Evolutionary conservation across 1,284 basidiomycete genomes (phyloP).

Genomic region (Moesziomyces sp.): DNA sequence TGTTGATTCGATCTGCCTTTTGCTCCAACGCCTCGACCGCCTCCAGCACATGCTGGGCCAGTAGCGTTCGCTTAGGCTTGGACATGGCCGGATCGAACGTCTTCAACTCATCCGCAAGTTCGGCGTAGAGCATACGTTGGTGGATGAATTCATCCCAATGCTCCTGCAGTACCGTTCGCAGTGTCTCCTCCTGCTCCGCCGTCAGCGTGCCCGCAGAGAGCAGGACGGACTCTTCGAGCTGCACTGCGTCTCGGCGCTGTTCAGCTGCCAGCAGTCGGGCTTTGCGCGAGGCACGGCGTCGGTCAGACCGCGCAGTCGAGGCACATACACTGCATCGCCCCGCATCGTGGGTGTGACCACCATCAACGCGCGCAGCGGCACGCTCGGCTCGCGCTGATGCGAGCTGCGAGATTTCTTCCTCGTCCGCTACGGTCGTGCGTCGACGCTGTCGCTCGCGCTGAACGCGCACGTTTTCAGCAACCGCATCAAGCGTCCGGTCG

Average conservation of each 20-base stretch:
- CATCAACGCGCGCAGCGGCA: slow-evolving; percentile 14
- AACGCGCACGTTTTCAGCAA: slow-evolving; percentile 33
- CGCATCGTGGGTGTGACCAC: slow-evolving; percentile 22
- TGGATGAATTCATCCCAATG: slow-evolving; percentile 65
- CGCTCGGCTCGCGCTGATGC: slow-evolving; percentile 31
- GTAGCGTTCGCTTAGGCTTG: slow-evolving; percentile 47
- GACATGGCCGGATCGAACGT: slow-evolving; percentile 55
- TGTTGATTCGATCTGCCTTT: slow-evolving; percentile 59
- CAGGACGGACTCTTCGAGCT: slow-evolving; percentile 40
- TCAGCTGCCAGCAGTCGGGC: slow-evolving; percentile 23
- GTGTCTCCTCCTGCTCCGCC: slow-evolving; percentile 5
- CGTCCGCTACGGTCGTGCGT: slow-evolving; percentile 5
- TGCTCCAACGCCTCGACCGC: slow-evolving; percentile 62
- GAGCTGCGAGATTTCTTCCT: slow-evolving; percentile 45
- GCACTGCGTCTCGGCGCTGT: slow-evolving; percentile 14
- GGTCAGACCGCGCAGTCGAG: slow-evolving; percentile 7
- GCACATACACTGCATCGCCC: slow-evolving; percentile 43
- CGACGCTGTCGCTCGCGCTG: slow-evolving; percentile 24
- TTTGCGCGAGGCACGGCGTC: slow-evolving; percentile 28
- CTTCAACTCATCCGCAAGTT: slow-evolving; percentile 66
- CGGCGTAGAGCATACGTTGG: slow-evolving; percentile 58
- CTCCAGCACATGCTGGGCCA: slow-evolving; percentile 62
- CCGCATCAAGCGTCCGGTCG: slow-evolving; percentile 38
- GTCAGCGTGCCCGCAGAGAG: slow-evolving; percentile 1
- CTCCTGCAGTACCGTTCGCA: slow-evolving; percentile 44